Base-by-base conservation (phyloP, 2,329 filamentous ascomycete genomes). In the Triangularia verruculosa region DNA sequence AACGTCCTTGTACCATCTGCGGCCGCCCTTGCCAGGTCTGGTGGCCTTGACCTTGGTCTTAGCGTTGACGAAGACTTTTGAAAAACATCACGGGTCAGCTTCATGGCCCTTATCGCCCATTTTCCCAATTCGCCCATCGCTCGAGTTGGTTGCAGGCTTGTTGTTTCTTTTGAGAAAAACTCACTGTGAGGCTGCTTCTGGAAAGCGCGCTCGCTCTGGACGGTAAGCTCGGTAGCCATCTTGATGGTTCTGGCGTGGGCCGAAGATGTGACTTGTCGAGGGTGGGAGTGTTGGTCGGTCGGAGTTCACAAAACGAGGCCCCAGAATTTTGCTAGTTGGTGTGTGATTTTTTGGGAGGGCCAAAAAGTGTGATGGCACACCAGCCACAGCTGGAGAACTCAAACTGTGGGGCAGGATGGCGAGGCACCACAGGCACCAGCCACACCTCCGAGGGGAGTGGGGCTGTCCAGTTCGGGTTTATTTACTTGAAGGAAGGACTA, bases 121-220 rank as follows among this genome's bases (percentile, higher is more conserved):
- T 64, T 51, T 34, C 25, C 39, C 47, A 59, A 47, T 43, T 39
- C 57, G 24, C 34, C 34, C 27, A 53, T 61, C 25, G 58, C 56
- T 30, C 20, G 34, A 13, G 25, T n/a, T 57, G 60, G 39, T 47
- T 47, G 39, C 39, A 47, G 61, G 60, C 59, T 61, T 3, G 17
- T 53, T 28, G 17, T 53, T 28, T 52, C 22, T 30, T 22, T 13
- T 32, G 53, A 47, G 30, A 47, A 62, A 68, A 63, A 72, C 71
- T 70, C 65, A 72, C 71, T 97, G 85, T 99, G 95, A 82, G 95
- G 95, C 89, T 99, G 94, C 90, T 99, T 99, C 85, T 98, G 95
- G 92, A 91, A 99, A 88, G 95, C 95, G 86, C 95, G 94, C 90
- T 99, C 95, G 81, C 92, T 96, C 90, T 99, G 95, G 83, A 99